phyloP scores from a whole-genome alignment of 2,329 filamentous ascomycete species.

The Fusarium acutatum region DNA sequence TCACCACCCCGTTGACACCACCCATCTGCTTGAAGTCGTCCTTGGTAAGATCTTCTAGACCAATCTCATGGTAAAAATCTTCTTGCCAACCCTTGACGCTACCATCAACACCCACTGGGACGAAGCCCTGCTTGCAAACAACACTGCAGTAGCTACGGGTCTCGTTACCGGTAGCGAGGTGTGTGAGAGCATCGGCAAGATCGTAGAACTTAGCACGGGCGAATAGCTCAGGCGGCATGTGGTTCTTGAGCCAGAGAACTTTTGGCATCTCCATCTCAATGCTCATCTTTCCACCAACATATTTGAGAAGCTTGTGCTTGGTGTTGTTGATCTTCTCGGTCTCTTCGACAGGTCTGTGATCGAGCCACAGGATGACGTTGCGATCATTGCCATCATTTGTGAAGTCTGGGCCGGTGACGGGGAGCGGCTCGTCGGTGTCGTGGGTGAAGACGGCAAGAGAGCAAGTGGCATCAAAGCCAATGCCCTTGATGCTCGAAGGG shows the following conservation, averaged over 20 bases:
- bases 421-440: slow-evolving; percentile 88
- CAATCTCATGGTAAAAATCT: slow-evolving; percentile 88
- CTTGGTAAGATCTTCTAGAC: slow-evolving; percentile 82
- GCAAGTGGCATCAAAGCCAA: slow-evolving; percentile 99
- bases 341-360: slow-evolving; percentile 91
- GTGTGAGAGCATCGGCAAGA: slow-evolving; percentile 89
- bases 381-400: slow-evolving; percentile 79
- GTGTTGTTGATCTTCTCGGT: slow-evolving; percentile 94
- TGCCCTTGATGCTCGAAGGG: slow-evolving; percentile 79
- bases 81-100: slow-evolving; percentile 99
- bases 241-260: slow-evolving; percentile 96
- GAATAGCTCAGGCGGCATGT: slow-evolving; percentile 94
- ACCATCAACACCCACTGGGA: slow-evolving; percentile 95
- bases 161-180: slow-evolving; percentile 92
- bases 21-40: slow-evolving; percentile 94
- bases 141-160: slow-evolving; percentile 94
- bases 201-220: slow-evolving; percentile 97
- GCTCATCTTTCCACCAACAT: slow-evolving; percentile 98
- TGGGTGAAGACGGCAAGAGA: slow-evolving; percentile 90
- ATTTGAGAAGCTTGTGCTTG: slow-evolving; percentile 89
- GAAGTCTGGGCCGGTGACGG: slow-evolving; percentile 90
- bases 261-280: slow-evolving; percentile 99
- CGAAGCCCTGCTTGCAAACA: slow-evolving; percentile 96
- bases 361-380: slow-evolving; percentile 97
- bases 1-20: slow-evolving; percentile 93